Conservation (phyloP, 73 alveolate species). For the Paramecium pentaurelia region DNA sequence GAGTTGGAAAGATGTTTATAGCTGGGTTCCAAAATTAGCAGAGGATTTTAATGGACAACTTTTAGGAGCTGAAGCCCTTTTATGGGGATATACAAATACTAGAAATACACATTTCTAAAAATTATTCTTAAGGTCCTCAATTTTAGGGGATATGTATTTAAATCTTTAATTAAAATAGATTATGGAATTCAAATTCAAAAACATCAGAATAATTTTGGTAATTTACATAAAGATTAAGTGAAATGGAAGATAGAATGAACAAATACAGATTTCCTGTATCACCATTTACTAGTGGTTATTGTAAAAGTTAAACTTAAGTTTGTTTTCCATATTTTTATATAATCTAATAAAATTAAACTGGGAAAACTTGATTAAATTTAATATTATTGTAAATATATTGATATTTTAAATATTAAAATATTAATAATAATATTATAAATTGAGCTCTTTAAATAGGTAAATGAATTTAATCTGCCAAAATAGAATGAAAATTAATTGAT, state of each 20-base stretch:
- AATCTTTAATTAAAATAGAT: background rate
- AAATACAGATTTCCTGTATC: background rate
- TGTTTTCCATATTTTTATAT: background rate
- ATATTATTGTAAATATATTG: no score
- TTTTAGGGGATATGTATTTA: constrained; percentile 28
- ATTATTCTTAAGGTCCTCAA: constrained; percentile 26
- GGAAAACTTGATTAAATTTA: no score
- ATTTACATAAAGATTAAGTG: background rate
- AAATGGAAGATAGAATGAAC: constrained; percentile 32
- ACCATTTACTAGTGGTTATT: constrained; percentile 12
- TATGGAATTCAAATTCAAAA: constrained; percentile 51
- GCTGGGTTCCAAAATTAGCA: constrained; percentile 28
- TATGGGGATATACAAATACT: constrained; percentile 62
- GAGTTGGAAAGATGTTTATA: constrained; percentile 51
- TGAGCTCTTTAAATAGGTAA: no score
- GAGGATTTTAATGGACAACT: constrained; percentile 32
- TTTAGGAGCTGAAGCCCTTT: constrained; percentile 50
- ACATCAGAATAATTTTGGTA: background rate
- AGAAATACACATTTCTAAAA: constrained; percentile 21
- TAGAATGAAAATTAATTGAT: no score
- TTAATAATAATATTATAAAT: no score
- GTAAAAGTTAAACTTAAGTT: background rate
- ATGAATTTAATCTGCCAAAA: no score
- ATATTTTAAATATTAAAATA: no score
- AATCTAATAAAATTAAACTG: background rate